Evolutionary conservation across 1,284 basidiomycete species (phyloP), one percentile per base, ranked within the genome.

Genomic region (Leccinum cinnamomeum): DNA sequence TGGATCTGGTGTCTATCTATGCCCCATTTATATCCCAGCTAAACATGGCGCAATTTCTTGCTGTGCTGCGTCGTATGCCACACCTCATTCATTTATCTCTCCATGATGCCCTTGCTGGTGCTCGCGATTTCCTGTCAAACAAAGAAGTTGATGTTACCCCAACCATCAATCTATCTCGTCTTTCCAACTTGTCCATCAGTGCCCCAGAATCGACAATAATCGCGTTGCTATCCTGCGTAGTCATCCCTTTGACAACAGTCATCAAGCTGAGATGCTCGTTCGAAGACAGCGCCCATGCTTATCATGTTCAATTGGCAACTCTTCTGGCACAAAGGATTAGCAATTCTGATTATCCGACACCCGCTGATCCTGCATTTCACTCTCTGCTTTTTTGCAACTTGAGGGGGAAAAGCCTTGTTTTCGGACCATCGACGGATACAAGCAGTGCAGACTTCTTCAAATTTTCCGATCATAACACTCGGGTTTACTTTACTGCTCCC

Each of bases 11-110:
- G 16, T 5, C 23, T 11, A 8, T 44, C 44, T 11, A 25, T 50
- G 10, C 3, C 7, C 33, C 3, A 25, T 25, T 33, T 30, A 30
- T 30, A 30, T 30, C 0, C 33, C 25, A 20, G 12, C 39, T 8
- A 16, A 46, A 14, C 18, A 10, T 63, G 23, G 53, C 30, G 3
- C 65, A 71, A 35, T 63, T 78, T 14, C 57, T 73, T 8, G 56
- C 66, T 20, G 63, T 60, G 14, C 64, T 79, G 6, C 41, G 61
- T 39, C 55, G 57, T 44, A 74, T 75, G 70, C 74, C 72, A 14
- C 23, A 56, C n/a, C 67, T 78, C 18, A 67, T 66, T 54, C 60
- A 56, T 20, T 20, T 61, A 12, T 30, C 25, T 12, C 57, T 61
- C 14, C n/a, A 5, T 53, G 3, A 28, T 14, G 51, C 51, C 25